Conservation (phyloP, 768 basidiomycete genomes). For the Suillus subluteus region DNA sequence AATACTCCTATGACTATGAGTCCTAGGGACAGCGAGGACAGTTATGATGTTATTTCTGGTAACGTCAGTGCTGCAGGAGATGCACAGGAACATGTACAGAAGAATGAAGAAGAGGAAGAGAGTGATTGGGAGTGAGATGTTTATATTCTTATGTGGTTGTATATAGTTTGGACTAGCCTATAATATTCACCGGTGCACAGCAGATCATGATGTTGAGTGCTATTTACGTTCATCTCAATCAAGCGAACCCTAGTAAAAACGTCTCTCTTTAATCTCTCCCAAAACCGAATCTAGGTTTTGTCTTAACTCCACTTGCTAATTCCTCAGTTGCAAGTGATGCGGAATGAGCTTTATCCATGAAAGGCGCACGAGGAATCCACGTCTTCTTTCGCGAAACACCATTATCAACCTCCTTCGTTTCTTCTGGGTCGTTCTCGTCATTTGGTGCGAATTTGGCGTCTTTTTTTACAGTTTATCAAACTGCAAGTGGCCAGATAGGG, state of each 20-base stretch:
- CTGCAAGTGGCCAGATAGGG: conserved; percentile 63
- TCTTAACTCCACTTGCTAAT: conserved; percentile 2
- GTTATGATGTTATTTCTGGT: conserved; percentile 67
- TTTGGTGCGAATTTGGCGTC: conserved; percentile 67
- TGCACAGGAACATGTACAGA: conserved; percentile 26
- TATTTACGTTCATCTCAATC: conserved; percentile 13
- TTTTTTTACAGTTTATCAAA: conserved; percentile 61
- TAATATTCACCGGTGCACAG: not conserved
- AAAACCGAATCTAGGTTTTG: not conserved
- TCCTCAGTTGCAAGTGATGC: conserved; percentile 23
- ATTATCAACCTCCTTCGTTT: conserved; percentile 49
- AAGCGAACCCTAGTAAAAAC: not conserved
- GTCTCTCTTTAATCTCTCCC: not conserved
- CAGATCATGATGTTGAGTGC: conserved; percentile 3
- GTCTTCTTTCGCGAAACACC: conserved; percentile 32
- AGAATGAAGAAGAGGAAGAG: conserved; percentile 42
- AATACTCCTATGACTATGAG: conserved; percentile 42
- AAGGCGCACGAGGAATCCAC: conserved; percentile 30
- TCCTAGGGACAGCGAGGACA: conserved; percentile 64
- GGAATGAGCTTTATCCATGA: conserved; percentile 33
- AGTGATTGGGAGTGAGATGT: conserved; percentile 63
- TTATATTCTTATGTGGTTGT: conserved; percentile 13
- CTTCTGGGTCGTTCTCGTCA: conserved; percentile 57
- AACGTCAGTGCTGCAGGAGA: conserved; percentile 49
- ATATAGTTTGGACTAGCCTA: conserved; percentile 20